Percentiles rank a stretch among this genome's conserved stretches.
These are phyloP conservation scores for Penicillium pancosmium DNA, from an alignment of 495 filamentous ascomycete species.

Conservation along the genomic window DNA sequence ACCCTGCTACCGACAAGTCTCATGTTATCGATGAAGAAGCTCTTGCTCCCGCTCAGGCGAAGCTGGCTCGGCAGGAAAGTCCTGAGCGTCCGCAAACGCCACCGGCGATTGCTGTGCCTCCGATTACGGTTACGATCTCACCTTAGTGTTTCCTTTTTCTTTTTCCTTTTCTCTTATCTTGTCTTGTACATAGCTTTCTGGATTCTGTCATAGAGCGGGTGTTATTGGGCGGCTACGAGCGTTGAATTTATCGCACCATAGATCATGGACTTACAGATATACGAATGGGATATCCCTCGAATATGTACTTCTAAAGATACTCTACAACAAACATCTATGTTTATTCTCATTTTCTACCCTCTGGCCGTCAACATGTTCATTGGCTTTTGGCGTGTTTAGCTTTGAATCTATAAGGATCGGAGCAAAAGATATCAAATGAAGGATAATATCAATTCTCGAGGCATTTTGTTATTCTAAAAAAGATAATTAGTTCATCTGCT, in stretches of 20 bases:
- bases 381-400: no score
- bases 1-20: constrained; percentile 17
- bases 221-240: neutral
- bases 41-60: constrained; percentile 7
- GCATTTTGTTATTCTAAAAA: no score
- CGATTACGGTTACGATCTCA: constrained; percentile 42
- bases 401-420: no score
- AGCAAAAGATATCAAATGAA: no score
- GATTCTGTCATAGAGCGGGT: neutral
- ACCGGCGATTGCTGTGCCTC: constrained; percentile 31
- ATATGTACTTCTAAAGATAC: neutral
- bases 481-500: no score
- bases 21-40: constrained; percentile 11
- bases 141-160: constrained; percentile 14
- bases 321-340: neutral
- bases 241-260: neutral
- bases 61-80: constrained; percentile 15
- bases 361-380: no score
- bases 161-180: constrained; percentile 5
- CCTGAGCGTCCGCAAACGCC: constrained; percentile 27
- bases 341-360: neutral
- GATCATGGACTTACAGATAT: neutral
- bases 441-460: no score
- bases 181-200: neutral
- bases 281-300: neutral